Conservation (phyloP, 2,329 filamentous ascomycete genomes). For the Endoconidiophora polonica region DNA sequence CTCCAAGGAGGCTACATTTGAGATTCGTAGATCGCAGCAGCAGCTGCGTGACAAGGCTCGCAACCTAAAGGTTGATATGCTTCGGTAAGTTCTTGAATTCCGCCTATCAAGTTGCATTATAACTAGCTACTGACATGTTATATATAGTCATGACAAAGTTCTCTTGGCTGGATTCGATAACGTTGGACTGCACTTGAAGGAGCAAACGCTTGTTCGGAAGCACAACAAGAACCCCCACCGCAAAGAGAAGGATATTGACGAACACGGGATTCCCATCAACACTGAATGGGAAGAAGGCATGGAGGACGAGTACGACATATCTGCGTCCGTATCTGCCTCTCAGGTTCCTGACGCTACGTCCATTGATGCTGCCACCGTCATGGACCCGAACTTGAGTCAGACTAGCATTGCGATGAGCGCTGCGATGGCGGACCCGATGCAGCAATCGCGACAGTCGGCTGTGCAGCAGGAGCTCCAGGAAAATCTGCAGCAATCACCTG, state of each 20-base stretch:
- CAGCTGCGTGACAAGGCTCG: slow-evolving; percentile 42
- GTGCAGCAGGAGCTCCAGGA: slow-evolving; percentile 9
- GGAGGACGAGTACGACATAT: slow-evolving; percentile 10
- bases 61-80: slow-evolving; percentile 35
- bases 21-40: slow-evolving; percentile 32
- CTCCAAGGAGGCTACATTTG: slow-evolving; percentile 10
- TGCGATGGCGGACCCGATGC: not conserved
- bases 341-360: not conserved
- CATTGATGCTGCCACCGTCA: slow-evolving; percentile 10
- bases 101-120: not conserved
- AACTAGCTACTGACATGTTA: not conserved
- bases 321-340: not conserved
- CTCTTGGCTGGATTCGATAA: slow-evolving; percentile 34
- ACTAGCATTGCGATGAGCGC: slow-evolving; percentile 5
- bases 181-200: slow-evolving; percentile 34
- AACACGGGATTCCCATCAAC: slow-evolving; percentile 23
- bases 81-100: slow-evolving; percentile 23
- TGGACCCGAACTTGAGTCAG: slow-evolving; percentile 9
- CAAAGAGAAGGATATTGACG: slow-evolving; percentile 29
- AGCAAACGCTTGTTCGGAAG: slow-evolving; percentile 24
- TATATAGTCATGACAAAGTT: slow-evolving; percentile 22
- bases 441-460: not conserved
- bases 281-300: slow-evolving; percentile 17
- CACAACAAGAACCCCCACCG: slow-evolving; percentile 33
- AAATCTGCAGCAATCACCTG: slow-evolving; percentile 7